Base-by-base conservation (phyloP, 352 stramenopile species). In the Albugo candida region DNA sequence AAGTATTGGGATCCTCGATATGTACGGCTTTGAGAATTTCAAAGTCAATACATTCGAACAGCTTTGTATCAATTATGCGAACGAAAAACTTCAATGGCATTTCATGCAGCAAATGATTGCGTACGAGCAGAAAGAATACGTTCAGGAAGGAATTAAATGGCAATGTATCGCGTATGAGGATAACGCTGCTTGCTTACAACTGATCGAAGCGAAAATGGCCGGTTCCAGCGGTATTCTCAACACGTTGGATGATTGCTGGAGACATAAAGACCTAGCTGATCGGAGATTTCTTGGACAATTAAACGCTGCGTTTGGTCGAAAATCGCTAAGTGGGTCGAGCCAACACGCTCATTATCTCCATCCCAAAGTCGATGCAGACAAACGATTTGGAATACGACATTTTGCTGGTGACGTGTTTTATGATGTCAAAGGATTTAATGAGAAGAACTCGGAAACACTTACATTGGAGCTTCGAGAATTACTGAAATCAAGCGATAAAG, bases 1-100 rank as follows among this genome's bases (percentile, higher is more conserved):
- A 55, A 81, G 83, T 53, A 82, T 83, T 52, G 81, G 83, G 56
- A 89, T 97, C 41, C 58, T 97, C 19, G 93, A 98, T 74, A 97
- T 98, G 56, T 98, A 97, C 69, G 93, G 93, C 5, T 98, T 98
- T 65, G 93, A 98, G 62, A 95, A 93, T 27, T 97, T 97, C 50
- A 73, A 94, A 45, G 79, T 76, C 47, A 98, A 98, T 64, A 95
- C 81, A 37, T 97, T 97, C 60, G 91, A 97, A 58, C 87, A 96
- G 53, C 54, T 95, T 17, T 96, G 88, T 46, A 97, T 97, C 60
- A 97, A 97, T 61, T 97, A 95, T 59, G 91, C 85, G 40, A 97
- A 97, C 57, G 87, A 97, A 55, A 87, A 91, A 41, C 66, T 97
- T 10, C 91, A 97, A 61, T 72, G 83, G 61, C 83, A 86, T 49